These are phyloP conservation scores for Colletotrichum godetiae DNA, from an alignment of 2,329 filamentous ascomycete species.

Conservation along the genomic window DNA sequence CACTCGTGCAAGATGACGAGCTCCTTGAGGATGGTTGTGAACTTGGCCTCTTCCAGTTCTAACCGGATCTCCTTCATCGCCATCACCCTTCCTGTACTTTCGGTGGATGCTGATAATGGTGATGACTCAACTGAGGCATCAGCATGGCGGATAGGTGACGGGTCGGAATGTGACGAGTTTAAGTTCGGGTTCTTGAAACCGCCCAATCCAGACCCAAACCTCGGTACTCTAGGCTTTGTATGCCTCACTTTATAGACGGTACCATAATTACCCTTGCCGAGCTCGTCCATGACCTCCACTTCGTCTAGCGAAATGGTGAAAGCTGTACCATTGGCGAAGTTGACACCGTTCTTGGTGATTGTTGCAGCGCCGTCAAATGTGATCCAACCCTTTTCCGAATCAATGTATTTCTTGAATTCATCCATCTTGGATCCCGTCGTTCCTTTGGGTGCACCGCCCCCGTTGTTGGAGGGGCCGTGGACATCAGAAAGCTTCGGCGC, in stretches of 20 bases:
- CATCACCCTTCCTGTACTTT: constrained; percentile 82
- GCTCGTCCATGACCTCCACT: constrained; percentile 90
- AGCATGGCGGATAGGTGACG: constrained; percentile 44
- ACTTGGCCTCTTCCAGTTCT: constrained; percentile 96
- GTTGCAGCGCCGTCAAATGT: constrained; percentile 94
- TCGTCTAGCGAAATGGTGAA: constrained; percentile 97
- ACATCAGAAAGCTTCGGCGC: constrained; percentile 33
- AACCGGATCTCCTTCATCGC: constrained; percentile 99
- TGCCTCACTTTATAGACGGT: constrained; percentile 98
- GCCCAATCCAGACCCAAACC: constrained; percentile 69
- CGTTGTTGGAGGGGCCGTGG: constrained; percentile 18
- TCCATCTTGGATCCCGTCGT: constrained; percentile 62
- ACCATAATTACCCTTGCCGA: constrained; percentile 98
- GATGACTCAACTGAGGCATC: constrained; percentile 42
- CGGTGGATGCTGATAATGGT: constrained; percentile 40
- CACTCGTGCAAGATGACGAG: constrained; percentile 96
- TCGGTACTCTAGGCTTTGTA: constrained; percentile 70
- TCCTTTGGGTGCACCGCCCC: constrained; percentile 46
- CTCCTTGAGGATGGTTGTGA: constrained; percentile 97
- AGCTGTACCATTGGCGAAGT: constrained; percentile 89
- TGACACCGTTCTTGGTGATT: constrained; percentile 88
- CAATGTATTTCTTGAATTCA: constrained; percentile 82
- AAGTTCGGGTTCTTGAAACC: constrained; percentile 56
- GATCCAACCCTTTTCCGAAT: constrained; percentile 89
- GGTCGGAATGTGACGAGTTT: constrained; percentile 50